Evolutionary conservation across 768 basidiomycete genomes (phyloP).

Genomic region (Artomyces pyxidatus): DNA sequence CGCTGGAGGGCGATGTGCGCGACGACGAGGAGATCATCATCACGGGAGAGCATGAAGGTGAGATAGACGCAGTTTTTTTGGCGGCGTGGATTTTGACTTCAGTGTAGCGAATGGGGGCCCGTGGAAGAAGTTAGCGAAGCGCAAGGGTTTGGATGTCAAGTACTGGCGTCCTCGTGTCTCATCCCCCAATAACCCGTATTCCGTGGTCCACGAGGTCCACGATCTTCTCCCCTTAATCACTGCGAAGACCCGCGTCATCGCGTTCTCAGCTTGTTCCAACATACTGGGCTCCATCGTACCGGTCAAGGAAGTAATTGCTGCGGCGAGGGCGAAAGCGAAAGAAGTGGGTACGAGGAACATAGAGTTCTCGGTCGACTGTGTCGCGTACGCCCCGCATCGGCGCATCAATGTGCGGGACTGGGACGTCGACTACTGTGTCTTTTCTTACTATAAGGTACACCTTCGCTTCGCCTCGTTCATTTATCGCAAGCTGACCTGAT

Average conservation of each 20-base stretch:
- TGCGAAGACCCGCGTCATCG: conserved; percentile 59
- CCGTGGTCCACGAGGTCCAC: conserved; percentile 43
- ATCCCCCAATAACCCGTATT: conserved; percentile 51
- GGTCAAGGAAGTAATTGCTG: conserved; percentile 46
- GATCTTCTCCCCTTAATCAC: conserved; percentile 58
- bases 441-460: conserved; percentile 68
- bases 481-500: neutral
- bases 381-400: conserved; percentile 72
- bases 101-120: conserved; percentile 64
- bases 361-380: conserved; percentile 68
- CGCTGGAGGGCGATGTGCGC: conserved; percentile 45
- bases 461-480: neutral
- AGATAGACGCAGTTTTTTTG: too few species aligned
- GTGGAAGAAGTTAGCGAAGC: conserved; percentile 68
- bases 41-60: conserved; percentile 78
- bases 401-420: conserved; percentile 64
- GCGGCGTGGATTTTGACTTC: too few species aligned
- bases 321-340: conserved; percentile 41
- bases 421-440: conserved; percentile 69
- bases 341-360: conserved; percentile 49
- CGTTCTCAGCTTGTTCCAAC: conserved; percentile 71
- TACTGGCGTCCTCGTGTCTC: conserved; percentile 42
- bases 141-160: conserved; percentile 45
- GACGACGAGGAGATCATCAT: conserved; percentile 67
- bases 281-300: conserved; percentile 61